Evolutionary conservation across 129 eudicot species (phyloP).

Genomic region (Dittrichia graveolens): DNA sequence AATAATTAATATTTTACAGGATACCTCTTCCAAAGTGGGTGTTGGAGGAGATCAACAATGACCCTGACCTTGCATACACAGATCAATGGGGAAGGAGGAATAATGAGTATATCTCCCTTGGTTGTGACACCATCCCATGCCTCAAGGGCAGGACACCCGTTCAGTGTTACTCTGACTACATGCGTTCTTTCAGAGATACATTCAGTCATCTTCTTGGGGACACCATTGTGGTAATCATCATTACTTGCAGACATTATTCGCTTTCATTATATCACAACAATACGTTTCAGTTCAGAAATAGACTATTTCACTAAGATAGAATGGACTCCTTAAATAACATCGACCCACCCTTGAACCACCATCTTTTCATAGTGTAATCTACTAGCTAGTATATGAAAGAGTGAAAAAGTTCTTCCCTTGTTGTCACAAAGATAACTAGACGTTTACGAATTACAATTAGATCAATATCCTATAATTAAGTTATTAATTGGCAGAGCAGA

Average conservation of each 20-base stretch:
- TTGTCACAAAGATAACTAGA: too few relatives aligned
- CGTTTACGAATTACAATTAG: too few relatives aligned
- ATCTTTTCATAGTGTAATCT: too few relatives aligned
- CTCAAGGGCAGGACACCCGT: slow-evolving; percentile 93
- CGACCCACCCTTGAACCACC: too few relatives aligned
- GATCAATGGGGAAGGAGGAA: slow-evolving; percentile 98
- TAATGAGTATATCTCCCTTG: slow-evolving; percentile 81
- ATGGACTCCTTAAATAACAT: too few relatives aligned
- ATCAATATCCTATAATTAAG: too few relatives aligned
- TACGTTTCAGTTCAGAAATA: background rate
- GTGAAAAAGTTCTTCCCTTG: too few relatives aligned
- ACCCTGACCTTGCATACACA: slow-evolving; percentile 88
- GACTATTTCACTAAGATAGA: too few relatives aligned
- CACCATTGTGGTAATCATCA: slow-evolving; percentile 72
- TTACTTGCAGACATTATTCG: background rate
- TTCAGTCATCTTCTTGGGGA: slow-evolving; percentile 83
- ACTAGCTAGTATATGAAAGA: too few relatives aligned
- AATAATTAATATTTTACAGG: slow-evolving; percentile 36
- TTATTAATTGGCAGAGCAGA: too few relatives aligned
- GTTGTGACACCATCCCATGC: slow-evolving; percentile 78
- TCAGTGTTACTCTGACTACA: slow-evolving; percentile 89
- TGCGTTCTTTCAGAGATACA: slow-evolving; percentile 78
- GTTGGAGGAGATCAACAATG: slow-evolving; percentile 78
- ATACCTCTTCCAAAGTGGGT: slow-evolving; percentile 97
- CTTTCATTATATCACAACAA: background rate